phyloP scores from a whole-genome alignment of 1,284 basidiomycete species.

The Bjerkandera adusta region DNA sequence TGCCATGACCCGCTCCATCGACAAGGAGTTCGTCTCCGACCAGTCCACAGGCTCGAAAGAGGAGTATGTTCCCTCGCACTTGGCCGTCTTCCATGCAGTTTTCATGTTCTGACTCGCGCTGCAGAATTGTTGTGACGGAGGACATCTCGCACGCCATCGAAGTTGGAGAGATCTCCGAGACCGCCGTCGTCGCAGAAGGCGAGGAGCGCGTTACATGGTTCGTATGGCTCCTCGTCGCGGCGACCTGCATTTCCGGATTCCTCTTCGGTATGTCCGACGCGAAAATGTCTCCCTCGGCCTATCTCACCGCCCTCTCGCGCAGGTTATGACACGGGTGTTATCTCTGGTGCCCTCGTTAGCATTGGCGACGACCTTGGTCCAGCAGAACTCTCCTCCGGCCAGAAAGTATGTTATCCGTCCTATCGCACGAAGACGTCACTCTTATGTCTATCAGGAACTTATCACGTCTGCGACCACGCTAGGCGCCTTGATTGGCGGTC shows the following conservation, averaged over 20 bases:
- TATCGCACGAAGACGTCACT: too few species aligned
- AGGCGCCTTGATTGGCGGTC: slow-evolving; percentile 73
- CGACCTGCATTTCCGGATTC: slow-evolving; percentile 71
- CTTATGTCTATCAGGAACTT: slow-evolving; percentile 51
- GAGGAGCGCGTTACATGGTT: slow-evolving; percentile 71
- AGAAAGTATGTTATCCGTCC: slow-evolving; percentile 49
- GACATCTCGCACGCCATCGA: slow-evolving; percentile 24
- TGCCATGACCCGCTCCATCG: slow-evolving; percentile 6
- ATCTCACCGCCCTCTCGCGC: slow-evolving; percentile 2
- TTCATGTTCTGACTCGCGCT: not conserved
- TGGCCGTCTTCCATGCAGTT: not conserved
- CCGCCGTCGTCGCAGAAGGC: slow-evolving; percentile 62
- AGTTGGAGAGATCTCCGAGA: slow-evolving; percentile 56
- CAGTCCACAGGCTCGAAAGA: slow-evolving; percentile 11
- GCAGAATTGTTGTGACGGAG: slow-evolving; percentile 10
- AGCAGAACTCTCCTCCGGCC: slow-evolving; percentile 51
- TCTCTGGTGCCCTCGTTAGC: slow-evolving; percentile 74
- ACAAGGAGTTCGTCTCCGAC: slow-evolving; percentile 4
- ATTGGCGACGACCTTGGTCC: slow-evolving; percentile 71
- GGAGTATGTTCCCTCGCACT: slow-evolving; percentile 1
- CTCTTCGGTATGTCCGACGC: slow-evolving; percentile 59
- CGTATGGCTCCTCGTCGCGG: slow-evolving; percentile 65
- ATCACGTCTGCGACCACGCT: slow-evolving; percentile 82
- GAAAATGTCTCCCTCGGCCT: too few species aligned
- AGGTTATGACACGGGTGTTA: slow-evolving; percentile 83